Evolutionary conservation across 768 basidiomycete genomes (phyloP).

Genomic region (Boletus sp.): DNA sequence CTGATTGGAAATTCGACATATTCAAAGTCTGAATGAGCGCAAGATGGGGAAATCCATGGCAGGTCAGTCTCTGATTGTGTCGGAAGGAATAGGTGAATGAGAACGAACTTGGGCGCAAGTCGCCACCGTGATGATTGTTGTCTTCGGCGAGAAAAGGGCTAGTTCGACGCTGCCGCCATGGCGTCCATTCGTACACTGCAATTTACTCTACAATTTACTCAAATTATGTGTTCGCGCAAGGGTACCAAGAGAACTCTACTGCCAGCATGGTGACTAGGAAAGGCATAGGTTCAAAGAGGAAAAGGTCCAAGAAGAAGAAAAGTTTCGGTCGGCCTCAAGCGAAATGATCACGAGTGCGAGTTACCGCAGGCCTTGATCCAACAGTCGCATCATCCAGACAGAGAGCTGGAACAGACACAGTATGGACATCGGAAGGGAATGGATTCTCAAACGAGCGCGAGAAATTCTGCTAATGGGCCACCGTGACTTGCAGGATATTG

Average conservation of each 20-base stretch:
- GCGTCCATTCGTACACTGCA: slow-evolving; percentile 1
- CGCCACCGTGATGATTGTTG: too few species aligned
- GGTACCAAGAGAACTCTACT: background rate
- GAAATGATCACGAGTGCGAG: background rate
- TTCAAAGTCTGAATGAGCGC: too few species aligned
- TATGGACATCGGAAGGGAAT: background rate
- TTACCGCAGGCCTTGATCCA: background rate
- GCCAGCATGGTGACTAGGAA: background rate
- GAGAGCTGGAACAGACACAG: background rate
- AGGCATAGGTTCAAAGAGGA: background rate
- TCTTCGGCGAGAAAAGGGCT: background rate
- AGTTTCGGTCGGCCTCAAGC: background rate
- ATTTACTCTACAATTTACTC: background rate
- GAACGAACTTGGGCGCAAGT: too few species aligned
- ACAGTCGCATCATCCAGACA: background rate
- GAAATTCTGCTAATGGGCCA: background rate
- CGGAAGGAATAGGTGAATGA: too few species aligned
- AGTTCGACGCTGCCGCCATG: background rate
- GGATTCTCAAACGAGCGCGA: background rate
- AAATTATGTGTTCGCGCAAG: background rate
- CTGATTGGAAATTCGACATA: too few species aligned
- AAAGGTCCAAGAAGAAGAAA: slow-evolving; percentile 2
- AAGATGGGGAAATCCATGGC: too few species aligned
- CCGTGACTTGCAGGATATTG: background rate
- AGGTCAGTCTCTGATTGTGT: too few species aligned